Conservation (phyloP, 2,329 filamentous ascomycete genomes). For the Botrytis porri region DNA sequence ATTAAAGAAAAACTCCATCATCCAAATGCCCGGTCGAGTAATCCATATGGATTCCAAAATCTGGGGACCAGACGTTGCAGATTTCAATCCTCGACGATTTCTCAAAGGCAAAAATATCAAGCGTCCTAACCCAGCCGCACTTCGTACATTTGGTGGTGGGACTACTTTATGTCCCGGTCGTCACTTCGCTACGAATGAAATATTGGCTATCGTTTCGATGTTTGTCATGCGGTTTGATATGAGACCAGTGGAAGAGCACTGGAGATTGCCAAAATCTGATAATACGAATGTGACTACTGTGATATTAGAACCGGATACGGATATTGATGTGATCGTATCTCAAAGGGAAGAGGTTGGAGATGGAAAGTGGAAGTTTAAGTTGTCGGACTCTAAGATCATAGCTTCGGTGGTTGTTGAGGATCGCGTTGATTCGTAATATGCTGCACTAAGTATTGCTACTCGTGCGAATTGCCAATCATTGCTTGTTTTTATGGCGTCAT, state of each 20-base stretch:
- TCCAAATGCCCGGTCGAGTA: constrained; percentile 30
- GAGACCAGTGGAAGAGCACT: background rate
- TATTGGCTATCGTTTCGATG: constrained; percentile 38
- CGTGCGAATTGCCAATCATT: background rate
- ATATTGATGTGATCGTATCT: constrained; percentile 3
- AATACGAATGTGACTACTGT: constrained; percentile 8
- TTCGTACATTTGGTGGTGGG: constrained; percentile 40
- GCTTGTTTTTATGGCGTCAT: background rate
- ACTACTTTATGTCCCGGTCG: constrained; percentile 39
- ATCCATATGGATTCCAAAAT: constrained; percentile 36
- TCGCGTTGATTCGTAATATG: background rate
- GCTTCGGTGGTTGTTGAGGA: constrained; percentile 4
- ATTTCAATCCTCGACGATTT: constrained; percentile 41
- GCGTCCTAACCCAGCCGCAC: constrained; percentile 32
- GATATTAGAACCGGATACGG: constrained; percentile 15
- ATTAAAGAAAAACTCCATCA: constrained; percentile 41
- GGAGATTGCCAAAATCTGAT: background rate
- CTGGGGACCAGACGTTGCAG: constrained; percentile 38
- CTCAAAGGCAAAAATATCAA: constrained; percentile 22
- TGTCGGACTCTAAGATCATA: background rate
- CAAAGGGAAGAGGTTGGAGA: constrained; percentile 22
- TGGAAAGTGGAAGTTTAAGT: background rate
- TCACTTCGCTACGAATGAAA: constrained; percentile 40
- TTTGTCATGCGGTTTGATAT: constrained; percentile 38
- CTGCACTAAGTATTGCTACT: background rate